Evolutionary conservation across 2,329 filamentous ascomycete genomes (phyloP).

Genomic region (Fusarium equiseti): DNA sequence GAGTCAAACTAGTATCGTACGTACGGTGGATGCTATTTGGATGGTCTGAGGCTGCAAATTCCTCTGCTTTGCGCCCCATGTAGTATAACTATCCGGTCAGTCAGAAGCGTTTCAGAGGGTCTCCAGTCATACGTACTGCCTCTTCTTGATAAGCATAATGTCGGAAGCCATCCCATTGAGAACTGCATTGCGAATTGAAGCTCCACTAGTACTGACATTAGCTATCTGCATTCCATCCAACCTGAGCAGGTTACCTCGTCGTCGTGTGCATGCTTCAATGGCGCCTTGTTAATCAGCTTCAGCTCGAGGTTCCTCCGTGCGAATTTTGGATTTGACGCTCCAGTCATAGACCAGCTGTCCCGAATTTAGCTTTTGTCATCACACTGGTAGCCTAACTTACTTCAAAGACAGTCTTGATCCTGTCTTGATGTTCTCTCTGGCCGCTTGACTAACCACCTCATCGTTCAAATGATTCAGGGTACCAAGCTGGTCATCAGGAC

Average conservation of each 20-base stretch:
- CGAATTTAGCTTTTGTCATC: accelerated
- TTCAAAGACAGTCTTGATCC: slow-evolving; percentile 16
- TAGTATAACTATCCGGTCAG: slow-evolving; percentile 38
- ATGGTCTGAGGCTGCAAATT: slow-evolving; percentile 30
- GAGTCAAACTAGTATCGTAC: accelerated
- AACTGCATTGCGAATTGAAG: slow-evolving; percentile 41
- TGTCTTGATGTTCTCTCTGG: slow-evolving; percentile 12
- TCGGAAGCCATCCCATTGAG: slow-evolving; percentile 43
- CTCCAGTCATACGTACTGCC: slow-evolving; percentile 17
- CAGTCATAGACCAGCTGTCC: slow-evolving; percentile 31
- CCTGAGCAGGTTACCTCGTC: slow-evolving; percentile 32
- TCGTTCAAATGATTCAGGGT: slow-evolving; percentile 13
- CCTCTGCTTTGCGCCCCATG: slow-evolving; percentile 41
- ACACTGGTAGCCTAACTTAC: background rate
- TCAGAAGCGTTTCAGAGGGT: no score
- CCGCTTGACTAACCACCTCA: slow-evolving; percentile 8
- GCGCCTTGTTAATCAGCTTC: slow-evolving; percentile 41
- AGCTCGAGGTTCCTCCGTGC: slow-evolving; percentile 35
- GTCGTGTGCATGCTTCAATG: slow-evolving; percentile 43
- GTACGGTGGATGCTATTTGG: slow-evolving; percentile 45
- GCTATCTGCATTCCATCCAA: accelerated
- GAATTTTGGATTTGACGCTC: slow-evolving; percentile 39
- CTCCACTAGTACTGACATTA: slow-evolving; percentile 4
- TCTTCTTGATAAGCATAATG: slow-evolving; percentile 45
- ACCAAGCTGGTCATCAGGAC: slow-evolving; percentile 13